Evolutionary conservation across 345 rosid genomes (phyloP), one percentile per base, ranked within the genome.

Genomic region (Arabidopsis suecica): DNA sequence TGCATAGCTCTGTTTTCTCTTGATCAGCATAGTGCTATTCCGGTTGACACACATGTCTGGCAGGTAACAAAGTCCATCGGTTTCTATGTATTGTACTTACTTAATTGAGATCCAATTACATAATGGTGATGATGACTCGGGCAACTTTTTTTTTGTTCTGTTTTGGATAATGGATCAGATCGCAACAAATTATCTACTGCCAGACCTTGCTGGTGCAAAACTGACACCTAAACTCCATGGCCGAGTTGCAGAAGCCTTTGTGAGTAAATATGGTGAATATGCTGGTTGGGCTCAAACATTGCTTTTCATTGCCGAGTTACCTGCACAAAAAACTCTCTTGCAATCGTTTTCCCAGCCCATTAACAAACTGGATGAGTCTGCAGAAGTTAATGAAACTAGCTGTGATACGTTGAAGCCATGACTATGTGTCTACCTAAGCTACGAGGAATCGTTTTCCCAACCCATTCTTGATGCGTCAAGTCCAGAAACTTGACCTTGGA

Each of bases 241-340:
- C 73, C 81, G 82, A 73, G 98, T 94, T 55, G 89, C 96, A 18
- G 96, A 90, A 80, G 97, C 97, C n/a, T 94, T 91, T 83, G 97
- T 90, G 79, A 82, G 79, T 74, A 94, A 86, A 75, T 94, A 94
- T 71, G 97, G 96, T 12, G 87, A 86, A 66, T 88, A 90, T 86
- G 97, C 98, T 63, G 98, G 96, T 68, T 91, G 97, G 96, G 98
- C 98, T 56, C 97, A 94, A 73, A 94, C 96, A 60, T 74, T 89
- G 65, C 93, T 94, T 56, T 94, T 94, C 81, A 83, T 91, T 51
- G 95, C 97, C 1, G 97, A 94, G 64, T 78, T 94, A 78, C 96
- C 98, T 66, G 71, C 97, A 51, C 98, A 94, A 34, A 91, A 88
- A 65, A 80, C 89, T 45, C 81, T 86, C 59, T 59, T 94, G 75